Evolutionary conservation across 179 eudicot genomes (phyloP).

Genomic region (Gypsophila paniculata): DNA sequence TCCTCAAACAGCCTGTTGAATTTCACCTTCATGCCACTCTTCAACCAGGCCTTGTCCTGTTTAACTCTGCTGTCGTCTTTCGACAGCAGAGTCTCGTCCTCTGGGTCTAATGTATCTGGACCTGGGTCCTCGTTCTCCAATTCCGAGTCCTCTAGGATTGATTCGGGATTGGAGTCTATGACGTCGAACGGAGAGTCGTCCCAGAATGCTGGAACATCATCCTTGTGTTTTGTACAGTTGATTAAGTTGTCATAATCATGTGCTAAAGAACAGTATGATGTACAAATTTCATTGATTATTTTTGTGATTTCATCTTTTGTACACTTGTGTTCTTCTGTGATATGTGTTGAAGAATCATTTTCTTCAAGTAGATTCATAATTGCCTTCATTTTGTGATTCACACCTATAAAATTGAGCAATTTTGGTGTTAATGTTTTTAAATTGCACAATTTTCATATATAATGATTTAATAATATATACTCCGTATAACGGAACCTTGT

Average conservation of each 20-base stretch:
- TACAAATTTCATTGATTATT: constrained; percentile 22
- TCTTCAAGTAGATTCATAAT: constrained; percentile 24
- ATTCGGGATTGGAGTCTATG: constrained; percentile 19
- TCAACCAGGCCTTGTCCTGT: constrained; percentile 5
- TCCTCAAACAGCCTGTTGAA: constrained; percentile 29
- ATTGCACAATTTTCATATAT: too few species aligned
- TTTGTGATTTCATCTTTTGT: constrained; percentile 17
- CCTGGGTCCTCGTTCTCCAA: constrained; percentile 7
- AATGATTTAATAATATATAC: too few species aligned
- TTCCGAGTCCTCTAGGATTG: constrained; percentile 24
- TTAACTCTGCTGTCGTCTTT: constrained; percentile 7
- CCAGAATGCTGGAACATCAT: background rate
- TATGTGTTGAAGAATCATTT: constrained; percentile 3
- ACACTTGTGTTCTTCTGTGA: background rate
- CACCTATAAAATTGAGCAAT: constrained; percentile 16
- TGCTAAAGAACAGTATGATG: constrained; percentile 25
- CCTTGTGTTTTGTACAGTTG: constrained; percentile 6
- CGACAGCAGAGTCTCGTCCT: background rate
- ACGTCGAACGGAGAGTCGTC: constrained; percentile 22
- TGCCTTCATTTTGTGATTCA: constrained; percentile 27
- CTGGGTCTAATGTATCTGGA: background rate
- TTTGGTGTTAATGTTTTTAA: too few species aligned
- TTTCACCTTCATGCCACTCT: constrained; percentile 11
- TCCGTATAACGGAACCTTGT: too few species aligned
- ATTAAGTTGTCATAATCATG: constrained; percentile 21